Percentiles rank a stretch among this genome's conserved stretches.
These are phyloP conservation scores for Nemania sp. DNA, from an alignment of 2,329 filamentous ascomycete species.

Conservation along the genomic window DNA sequence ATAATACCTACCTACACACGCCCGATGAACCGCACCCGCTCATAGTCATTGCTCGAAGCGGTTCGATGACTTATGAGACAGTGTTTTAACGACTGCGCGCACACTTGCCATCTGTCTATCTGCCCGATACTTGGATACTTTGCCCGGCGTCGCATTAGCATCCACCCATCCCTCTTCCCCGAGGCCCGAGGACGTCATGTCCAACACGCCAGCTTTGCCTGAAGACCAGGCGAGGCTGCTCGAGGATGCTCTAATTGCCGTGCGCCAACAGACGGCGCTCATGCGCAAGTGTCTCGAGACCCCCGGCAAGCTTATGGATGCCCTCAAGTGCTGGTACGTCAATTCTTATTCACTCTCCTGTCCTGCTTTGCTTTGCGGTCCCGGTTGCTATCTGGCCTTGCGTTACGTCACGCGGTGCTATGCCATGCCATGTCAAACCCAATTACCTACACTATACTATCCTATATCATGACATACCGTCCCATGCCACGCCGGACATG, in stretches of 20 bases:
- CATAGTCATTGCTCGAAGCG: constrained; percentile 7
- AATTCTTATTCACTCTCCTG: not conserved
- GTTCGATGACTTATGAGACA: constrained; percentile 32
- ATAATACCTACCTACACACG: not conserved
- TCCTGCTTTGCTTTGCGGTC: no score
- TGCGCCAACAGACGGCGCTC: constrained; percentile 94
- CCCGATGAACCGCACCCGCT: not conserved
- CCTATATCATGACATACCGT: constrained; percentile 12
- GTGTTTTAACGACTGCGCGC: constrained; percentile 29
- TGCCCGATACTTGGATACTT: constrained; percentile 14
- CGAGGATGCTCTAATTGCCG: constrained; percentile 95
- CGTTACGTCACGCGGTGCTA: constrained; percentile 13
- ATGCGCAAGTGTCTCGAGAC: constrained; percentile 99
- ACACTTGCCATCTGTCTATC: constrained; percentile 22
- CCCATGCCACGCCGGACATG: constrained; percentile 39
- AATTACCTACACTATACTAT: constrained; percentile 34
- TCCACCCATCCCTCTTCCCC: constrained; percentile 16
- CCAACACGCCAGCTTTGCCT: constrained; percentile 69
- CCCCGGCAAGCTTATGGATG: constrained; percentile 99
- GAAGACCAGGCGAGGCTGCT: constrained; percentile 92
- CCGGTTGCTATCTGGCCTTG: not conserved
- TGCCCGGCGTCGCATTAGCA: constrained; percentile 2
- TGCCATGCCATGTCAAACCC: constrained; percentile 24
- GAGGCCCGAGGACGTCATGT: constrained; percentile 50
- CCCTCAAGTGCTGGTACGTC: constrained; percentile 96